phyloP scores from a whole-genome alignment of 2,329 filamentous ascomycete species.

The Fusarium sarcochroum region DNA sequence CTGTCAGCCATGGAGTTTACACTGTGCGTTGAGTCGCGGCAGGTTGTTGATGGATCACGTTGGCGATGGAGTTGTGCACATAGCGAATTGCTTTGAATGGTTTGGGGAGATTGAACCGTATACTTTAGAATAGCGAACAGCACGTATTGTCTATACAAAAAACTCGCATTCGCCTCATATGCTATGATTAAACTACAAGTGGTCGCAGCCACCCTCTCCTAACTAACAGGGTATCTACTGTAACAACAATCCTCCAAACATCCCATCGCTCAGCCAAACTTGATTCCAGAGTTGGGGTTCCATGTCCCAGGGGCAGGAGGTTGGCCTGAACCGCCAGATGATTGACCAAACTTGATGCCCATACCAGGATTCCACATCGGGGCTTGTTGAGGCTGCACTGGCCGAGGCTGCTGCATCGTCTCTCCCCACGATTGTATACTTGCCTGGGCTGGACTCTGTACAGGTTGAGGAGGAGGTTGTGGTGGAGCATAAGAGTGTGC shows the following conservation, averaged over 20 bases:
- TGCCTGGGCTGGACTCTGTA: constrained; percentile 57
- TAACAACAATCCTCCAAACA: constrained; percentile 3
- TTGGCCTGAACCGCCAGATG: constrained; percentile 48
- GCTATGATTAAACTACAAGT: constrained; percentile 1
- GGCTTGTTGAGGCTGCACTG: constrained; percentile 60
- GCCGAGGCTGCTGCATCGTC: constrained; percentile 68
- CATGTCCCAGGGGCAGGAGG: constrained; percentile 61
- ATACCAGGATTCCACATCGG: constrained; percentile 80
- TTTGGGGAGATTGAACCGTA: neutral
- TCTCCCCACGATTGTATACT: constrained; percentile 72
- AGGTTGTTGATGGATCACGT: neutral
- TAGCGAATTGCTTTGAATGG: neutral
- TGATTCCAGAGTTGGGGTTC: constrained; percentile 71
- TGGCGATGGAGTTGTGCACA: neutral
- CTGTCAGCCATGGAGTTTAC: constrained; percentile 59
- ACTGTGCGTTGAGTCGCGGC: constrained; percentile 50
- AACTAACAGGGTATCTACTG: constrained; percentile 14
- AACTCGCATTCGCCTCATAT: constrained; percentile 19
- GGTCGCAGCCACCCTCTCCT: neutral
- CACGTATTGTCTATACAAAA: neutral
- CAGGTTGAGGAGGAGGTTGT: constrained; percentile 40
- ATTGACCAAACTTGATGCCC: constrained; percentile 81
- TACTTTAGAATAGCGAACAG: neutral
- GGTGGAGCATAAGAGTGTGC: constrained; percentile 29
- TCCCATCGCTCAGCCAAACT: constrained; percentile 60